phyloP scores from a whole-genome alignment of 2,329 filamentous ascomycete species.

The Claviceps quebecensis region DNA sequence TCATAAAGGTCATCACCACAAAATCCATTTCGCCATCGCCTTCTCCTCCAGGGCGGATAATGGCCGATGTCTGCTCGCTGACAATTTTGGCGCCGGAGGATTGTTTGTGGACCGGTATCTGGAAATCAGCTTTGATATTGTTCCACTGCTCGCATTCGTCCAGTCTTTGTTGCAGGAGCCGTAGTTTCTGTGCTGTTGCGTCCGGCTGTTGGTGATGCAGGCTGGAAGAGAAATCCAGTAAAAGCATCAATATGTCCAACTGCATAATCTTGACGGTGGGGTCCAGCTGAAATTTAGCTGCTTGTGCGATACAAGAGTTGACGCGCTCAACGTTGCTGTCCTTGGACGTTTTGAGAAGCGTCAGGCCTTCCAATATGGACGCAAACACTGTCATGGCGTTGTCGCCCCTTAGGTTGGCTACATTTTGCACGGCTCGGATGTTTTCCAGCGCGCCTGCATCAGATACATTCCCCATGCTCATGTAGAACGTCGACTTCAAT shows the following conservation, averaged over 20 bases:
- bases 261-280: slow-evolving; percentile 50
- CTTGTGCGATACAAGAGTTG: slow-evolving; percentile 60
- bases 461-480: slow-evolving; percentile 44
- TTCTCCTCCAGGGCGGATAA: slow-evolving; percentile 33
- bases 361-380: slow-evolving; percentile 54
- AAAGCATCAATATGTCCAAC: slow-evolving; percentile 49
- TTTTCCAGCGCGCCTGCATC: slow-evolving; percentile 56
- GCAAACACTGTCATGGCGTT: slow-evolving; percentile 50
- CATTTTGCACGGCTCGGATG: slow-evolving; percentile 44
- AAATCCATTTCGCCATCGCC: slow-evolving; percentile 34
- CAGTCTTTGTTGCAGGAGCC: slow-evolving; percentile 45
- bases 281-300: slow-evolving; percentile 56
- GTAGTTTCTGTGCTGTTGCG: slow-evolving; percentile 44
- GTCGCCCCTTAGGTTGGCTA: slow-evolving; percentile 48
- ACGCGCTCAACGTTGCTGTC: slow-evolving; percentile 55
- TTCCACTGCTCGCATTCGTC: slow-evolving; percentile 42
- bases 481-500: slow-evolving; percentile 53
- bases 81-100: slow-evolving; percentile 33
- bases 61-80: slow-evolving; percentile 40
- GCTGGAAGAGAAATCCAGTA: slow-evolving; percentile 57
- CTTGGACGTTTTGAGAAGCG: slow-evolving; percentile 50
- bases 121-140: slow-evolving; percentile 32
- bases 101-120: slow-evolving; percentile 42
- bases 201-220: slow-evolving; percentile 48
- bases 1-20: slow-evolving; percentile 46